Conservation (phyloP, 345 rosid species). For the Brassica napus region Da-Ae NC_063442.1:41596501-41597000, state of each 20-base stretch:
- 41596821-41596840: constrained; percentile 71
- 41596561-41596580: constrained; percentile 55
- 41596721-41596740: constrained; percentile 67
- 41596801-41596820: constrained; percentile 57
- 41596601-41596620: neutral
- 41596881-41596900: constrained; percentile 75
- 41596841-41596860: constrained; percentile 65
- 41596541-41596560: constrained; percentile 83
- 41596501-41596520: constrained; percentile 85
- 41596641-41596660: constrained; percentile 93
- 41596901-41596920: constrained; percentile 77
- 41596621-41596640: constrained; percentile 57
- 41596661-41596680: constrained; percentile 74
- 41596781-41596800: constrained; percentile 48
- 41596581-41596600: neutral
- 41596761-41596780: constrained; percentile 82
- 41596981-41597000: constrained; percentile 16
- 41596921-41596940: constrained; percentile 80
- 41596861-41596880: constrained; percentile 43
- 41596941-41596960: constrained; percentile 58
- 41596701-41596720: constrained; percentile 84
- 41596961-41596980: neutral
- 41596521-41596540: constrained; percentile 81
- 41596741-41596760: constrained; percentile 65
- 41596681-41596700: constrained; percentile 89